Evolutionary conservation across 352 stramenopile species (phyloP).

Genomic region (Pythium chondricola): DNA sequence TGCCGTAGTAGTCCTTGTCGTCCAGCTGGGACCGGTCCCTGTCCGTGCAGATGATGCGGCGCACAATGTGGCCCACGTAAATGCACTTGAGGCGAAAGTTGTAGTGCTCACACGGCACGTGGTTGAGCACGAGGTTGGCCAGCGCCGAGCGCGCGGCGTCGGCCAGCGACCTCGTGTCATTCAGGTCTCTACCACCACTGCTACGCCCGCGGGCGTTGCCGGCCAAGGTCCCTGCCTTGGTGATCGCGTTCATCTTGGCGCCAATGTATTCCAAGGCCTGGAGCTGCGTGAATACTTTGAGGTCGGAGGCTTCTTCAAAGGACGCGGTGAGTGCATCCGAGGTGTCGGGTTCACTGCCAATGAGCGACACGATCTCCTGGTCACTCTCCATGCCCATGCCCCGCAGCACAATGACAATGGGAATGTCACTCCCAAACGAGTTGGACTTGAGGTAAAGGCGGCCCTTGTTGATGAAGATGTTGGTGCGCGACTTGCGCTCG

Average conservation of each 20-base stretch:
- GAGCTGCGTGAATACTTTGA: slow-evolving; percentile 95
- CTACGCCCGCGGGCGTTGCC: slow-evolving; percentile 31
- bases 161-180: slow-evolving; percentile 61
- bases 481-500: slow-evolving; percentile 96
- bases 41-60: slow-evolving; percentile 85
- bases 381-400: slow-evolving; percentile 98
- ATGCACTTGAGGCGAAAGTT: slow-evolving; percentile 97
- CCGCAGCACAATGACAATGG: slow-evolving; percentile 95
- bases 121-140: slow-evolving; percentile 97
- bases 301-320: slow-evolving; percentile 93
- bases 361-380: slow-evolving; percentile 97
- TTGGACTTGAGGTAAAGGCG: slow-evolving; percentile 99
- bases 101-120: slow-evolving; percentile 97
- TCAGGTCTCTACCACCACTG: slow-evolving; percentile 18
- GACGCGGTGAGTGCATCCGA: slow-evolving; percentile 92
- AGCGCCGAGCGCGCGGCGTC: slow-evolving; percentile 97
- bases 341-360: slow-evolving; percentile 92
- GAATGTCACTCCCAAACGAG: slow-evolving; percentile 95
- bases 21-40: slow-evolving; percentile 89
- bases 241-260: slow-evolving; percentile 89
- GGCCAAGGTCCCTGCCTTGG: slow-evolving; percentile 46
- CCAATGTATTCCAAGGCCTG: slow-evolving; percentile 97
- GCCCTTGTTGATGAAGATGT: slow-evolving; percentile 97
- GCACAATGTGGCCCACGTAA: slow-evolving; percentile 97
- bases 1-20: slow-evolving; percentile 99